Evolutionary conservation across 768 basidiomycete genomes (phyloP), one percentile per base, ranked within the genome.

Genomic region (Lactarius trivialis): DNA sequence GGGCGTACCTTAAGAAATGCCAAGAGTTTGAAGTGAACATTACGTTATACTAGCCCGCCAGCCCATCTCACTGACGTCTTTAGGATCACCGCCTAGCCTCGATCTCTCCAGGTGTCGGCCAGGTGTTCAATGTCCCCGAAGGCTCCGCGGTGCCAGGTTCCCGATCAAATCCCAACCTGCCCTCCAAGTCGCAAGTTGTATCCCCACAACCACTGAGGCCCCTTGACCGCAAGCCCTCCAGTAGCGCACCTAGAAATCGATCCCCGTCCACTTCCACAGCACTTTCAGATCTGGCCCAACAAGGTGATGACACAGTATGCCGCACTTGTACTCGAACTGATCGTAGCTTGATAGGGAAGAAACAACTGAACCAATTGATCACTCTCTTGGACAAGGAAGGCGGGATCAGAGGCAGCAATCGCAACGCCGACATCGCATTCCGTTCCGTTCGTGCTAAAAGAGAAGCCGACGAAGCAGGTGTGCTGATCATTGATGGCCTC

Each of bases 381-480:
- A 89, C 87, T 9, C 85, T 93, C 70, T 76, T 95, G 58, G 92
- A 91, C 72, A 89, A 91, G 72, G 63, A 64, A 60, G 83, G 86
- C 60, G 82, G 81, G 39, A 77, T 79, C 67, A 79, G 80, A 21
- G 70, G 82, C 54, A 82, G 82, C 33, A 79, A 81, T 14, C 79
- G 85, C 36, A 71, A 77, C 49, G 82, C 86, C 69, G 88, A 79
- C 61, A 78, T 78, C 57, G 86, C 92, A 1, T 76, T 94, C 63
- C 83, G 86, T 56, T 81, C 85, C 28, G 89, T 92, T 19, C 85
- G 88, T 43, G 85, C 89, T 26, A 95, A 93, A 74, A 79, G 94
- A 54, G 93, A 97, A 67, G 86, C 89, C 5, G 93, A 96, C 37
- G 93, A 96, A 72, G 93, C 93, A 61, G 90, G 92, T 89, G 61